Conservation (phyloP, 352 stramenopile species). For the Globisporangium mamillatum region DNA sequence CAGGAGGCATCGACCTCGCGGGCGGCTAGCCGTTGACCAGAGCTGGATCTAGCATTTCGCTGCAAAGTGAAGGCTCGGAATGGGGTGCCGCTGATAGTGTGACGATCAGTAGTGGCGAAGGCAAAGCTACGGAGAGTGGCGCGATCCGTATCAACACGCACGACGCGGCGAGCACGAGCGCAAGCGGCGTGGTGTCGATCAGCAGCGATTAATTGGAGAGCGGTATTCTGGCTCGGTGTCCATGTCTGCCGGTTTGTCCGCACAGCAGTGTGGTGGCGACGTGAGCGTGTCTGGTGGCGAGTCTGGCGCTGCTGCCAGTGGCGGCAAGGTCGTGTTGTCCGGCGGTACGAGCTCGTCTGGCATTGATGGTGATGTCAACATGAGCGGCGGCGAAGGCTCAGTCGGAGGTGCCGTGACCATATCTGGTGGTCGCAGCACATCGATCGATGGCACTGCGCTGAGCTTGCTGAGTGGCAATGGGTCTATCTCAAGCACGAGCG, state of each 20-base stretch:
- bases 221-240: slow-evolving; percentile 3
- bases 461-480: slow-evolving; percentile 18
- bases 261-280: slow-evolving; percentile 1
- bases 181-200: not conserved
- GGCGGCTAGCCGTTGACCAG: not conserved
- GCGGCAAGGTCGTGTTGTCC: slow-evolving; percentile 1
- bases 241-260: not conserved
- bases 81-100: slow-evolving; percentile 1
- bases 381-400: slow-evolving; percentile 20
- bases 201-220: not conserved
- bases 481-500: slow-evolving; percentile 2
- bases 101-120: slow-evolving; percentile 4
- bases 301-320: not conserved
- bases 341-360: slow-evolving; percentile 9
- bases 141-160: slow-evolving; percentile 1
- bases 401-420: slow-evolving; percentile 25
- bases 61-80: not conserved
- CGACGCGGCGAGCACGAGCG: not conserved
- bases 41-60: not conserved
- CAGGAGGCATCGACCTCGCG: slow-evolving; percentile 1
- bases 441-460: slow-evolving; percentile 15
- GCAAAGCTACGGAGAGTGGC: slow-evolving; percentile 4
- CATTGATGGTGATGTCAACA: not conserved
- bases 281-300: slow-evolving; percentile 1
- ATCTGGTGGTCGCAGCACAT: slow-evolving; percentile 15